Evolutionary conservation across 2,329 filamentous ascomycete genomes (phyloP), one percentile per base, ranked within the genome.

Genomic region (Apiospora kogelbergensis): DNA sequence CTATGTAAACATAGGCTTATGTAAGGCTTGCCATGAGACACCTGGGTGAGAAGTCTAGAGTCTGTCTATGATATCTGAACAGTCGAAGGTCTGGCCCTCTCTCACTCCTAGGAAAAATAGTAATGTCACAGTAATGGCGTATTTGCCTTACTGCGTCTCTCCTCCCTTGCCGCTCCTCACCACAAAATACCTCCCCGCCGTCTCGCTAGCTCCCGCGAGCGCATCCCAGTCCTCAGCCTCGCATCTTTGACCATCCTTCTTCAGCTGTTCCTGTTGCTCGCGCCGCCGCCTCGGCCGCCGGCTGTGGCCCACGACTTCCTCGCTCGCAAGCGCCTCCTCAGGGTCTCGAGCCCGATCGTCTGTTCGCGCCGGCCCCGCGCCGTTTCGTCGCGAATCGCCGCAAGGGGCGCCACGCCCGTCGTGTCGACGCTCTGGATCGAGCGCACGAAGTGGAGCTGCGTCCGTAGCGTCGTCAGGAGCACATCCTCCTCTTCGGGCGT

Each of bases 381-480:
- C 1, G 92, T 93, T 82, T 96, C 95, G 78, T 98, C 95, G 67
- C 93, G 89, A 69, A 98, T 91, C 60, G 91, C 91, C 66, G 88
- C 86, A 57, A 99, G 81, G 0, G 96, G 95, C 68, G 89, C 85
- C 0, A 98, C 84, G 3, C 87, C 89, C 0, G 84, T 81, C 0
- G 93, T 95, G 78, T 97, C 88, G 65, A 97, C 91, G 60, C 86
- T 83, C 76, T 97, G 95, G 24, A 98, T 90, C 71, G 94, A 89
- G 71, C 89, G 90, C n/a, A 98, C 94, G 77, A 99, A 99, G 76
- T 92, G 91, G 0, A 99, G 87, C 78, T 99, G 96, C 41, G 92
- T 89, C 67, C 90, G 86, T 1, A 99, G 86, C 1, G 91, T 95
- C 26, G 86, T 78, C 3, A 97, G 86, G 88, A 97, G 93, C 33